A percentile compares a stretch with the other conserved stretches of the same genome.
phyloP scores from a whole-genome alignment of 2,329 filamentous ascomycete species.

The Alternaria brassicicola region DNA sequence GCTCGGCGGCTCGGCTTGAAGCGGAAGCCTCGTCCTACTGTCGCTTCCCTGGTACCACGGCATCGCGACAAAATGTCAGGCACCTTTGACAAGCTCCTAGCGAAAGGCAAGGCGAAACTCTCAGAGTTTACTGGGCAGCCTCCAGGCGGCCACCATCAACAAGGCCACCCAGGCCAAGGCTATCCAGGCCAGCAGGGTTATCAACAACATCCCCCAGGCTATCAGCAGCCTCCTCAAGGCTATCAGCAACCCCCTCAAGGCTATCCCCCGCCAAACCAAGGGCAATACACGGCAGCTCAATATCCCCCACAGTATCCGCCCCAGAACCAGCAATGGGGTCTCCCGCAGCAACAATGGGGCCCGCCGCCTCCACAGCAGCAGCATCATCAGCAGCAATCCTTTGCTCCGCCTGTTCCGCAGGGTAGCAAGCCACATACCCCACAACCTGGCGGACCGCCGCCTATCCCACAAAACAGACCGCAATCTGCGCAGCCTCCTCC shows the following conservation, averaged over 20 bases:
- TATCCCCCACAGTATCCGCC: constrained; percentile 31
- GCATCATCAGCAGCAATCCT: constrained; percentile 20
- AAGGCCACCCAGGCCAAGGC: constrained; percentile 27
- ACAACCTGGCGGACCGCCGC: constrained; percentile 24
- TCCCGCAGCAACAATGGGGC: constrained; percentile 27
- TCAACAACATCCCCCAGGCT: constrained; percentile 12
- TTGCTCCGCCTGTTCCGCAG: constrained; percentile 39
- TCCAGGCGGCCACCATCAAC: constrained; percentile 26
- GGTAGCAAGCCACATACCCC: constrained; percentile 41
- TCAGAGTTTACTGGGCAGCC: constrained; percentile 38
- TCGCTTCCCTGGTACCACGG: background rate
- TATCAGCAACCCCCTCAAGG: constrained; percentile 14
- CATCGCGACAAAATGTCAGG: constrained; percentile 30
- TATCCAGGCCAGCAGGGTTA: constrained; percentile 24
- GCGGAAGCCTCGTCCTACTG: constrained; percentile 8
- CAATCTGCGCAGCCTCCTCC: constrained; percentile 35
- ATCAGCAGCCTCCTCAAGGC: constrained; percentile 29
- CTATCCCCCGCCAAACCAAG: constrained; percentile 13
- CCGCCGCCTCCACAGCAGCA: constrained; percentile 35
- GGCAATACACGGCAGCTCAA: constrained; percentile 26
- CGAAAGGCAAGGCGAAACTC: constrained; percentile 48
- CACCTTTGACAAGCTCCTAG: constrained; percentile 43
- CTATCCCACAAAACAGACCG: constrained; percentile 39
- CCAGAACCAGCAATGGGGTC: constrained; percentile 24
- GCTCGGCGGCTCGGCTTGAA: constrained; percentile 16